phyloP scores from a whole-genome alignment of 768 basidiomycete genomes.

The Mycena olivaceomarginata region DNA sequence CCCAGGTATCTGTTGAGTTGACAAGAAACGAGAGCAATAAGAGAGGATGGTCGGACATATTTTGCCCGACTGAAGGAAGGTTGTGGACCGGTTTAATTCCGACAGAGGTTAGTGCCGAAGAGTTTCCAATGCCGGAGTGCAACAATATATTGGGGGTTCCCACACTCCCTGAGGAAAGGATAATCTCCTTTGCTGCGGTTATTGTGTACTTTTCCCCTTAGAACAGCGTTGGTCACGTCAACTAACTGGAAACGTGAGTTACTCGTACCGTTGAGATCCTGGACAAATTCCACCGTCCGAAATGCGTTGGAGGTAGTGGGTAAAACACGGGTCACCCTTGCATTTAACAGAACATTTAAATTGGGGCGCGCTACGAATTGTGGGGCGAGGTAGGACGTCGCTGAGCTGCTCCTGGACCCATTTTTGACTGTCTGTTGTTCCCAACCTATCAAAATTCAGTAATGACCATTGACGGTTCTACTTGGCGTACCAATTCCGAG shows the following conservation, averaged over 20 bases:
- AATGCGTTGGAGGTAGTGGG: conserved; percentile 20
- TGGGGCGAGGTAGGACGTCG: conserved; percentile 49
- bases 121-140: conserved; percentile 59
- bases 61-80: conserved; percentile 54
- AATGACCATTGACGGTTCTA: neutral
- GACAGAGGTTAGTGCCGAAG: conserved; percentile 39
- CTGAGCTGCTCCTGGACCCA: conserved; percentile 46
- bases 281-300: conserved; percentile 42
- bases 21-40: conserved; percentile 48
- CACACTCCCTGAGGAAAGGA: conserved; percentile 60
- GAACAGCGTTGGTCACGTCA: conserved; percentile 28
- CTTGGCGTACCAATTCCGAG: conserved; percentile 54
- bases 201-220: conserved; percentile 38
- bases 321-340: conserved; percentile 36
- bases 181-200: conserved; percentile 56
- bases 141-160: conserved; percentile 58
- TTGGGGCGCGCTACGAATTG: conserved; percentile 48
- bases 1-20: conserved; percentile 51
- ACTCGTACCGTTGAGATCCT: neutral
- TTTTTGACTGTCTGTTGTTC: conserved; percentile 37
- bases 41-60: conserved; percentile 54
- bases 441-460: conserved; percentile 40
- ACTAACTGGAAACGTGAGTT: neutral
- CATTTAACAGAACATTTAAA: conserved; percentile 46
- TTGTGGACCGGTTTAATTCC: conserved; percentile 50